phyloP scores from a whole-genome alignment of 2,329 filamentous ascomycete genomes.

The Amylocarpus encephaloides region DNA sequence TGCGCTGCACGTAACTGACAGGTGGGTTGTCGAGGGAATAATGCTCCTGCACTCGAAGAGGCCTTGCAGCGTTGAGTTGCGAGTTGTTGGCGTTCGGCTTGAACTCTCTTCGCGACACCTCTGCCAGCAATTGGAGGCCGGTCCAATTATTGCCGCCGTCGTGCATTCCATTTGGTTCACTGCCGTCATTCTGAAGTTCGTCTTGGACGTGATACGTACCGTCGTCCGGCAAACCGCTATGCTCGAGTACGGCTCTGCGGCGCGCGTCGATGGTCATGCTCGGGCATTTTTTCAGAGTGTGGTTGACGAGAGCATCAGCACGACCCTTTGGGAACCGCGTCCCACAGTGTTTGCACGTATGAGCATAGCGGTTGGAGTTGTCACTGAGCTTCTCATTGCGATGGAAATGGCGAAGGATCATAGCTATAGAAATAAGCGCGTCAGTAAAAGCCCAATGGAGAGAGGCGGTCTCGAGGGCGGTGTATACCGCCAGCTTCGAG shows the following conservation, averaged over 20 bases:
- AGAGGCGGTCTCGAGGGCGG: not conserved
- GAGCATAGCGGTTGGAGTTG: slow-evolving; percentile 84
- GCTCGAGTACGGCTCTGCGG: slow-evolving; percentile 65
- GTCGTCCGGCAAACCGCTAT: slow-evolving; percentile 59
- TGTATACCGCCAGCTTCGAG: not conserved
- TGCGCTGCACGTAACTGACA: slow-evolving; percentile 40
- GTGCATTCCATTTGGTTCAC: slow-evolving; percentile 18
- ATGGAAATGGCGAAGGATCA: slow-evolving; percentile 84
- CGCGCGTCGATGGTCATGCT: slow-evolving; percentile 69
- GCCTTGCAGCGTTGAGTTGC: slow-evolving; percentile 23
- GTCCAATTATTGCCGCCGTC: slow-evolving; percentile 50
- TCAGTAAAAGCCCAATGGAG: slow-evolving; percentile 6
- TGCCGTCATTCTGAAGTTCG: not conserved
- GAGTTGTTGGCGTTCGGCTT: slow-evolving; percentile 52
- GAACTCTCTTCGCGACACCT: slow-evolving; percentile 80
- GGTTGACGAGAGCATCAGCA: slow-evolving; percentile 72
- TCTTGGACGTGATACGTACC: slow-evolving; percentile 24
- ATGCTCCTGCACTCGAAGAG: slow-evolving; percentile 51
- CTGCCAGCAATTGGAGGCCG: slow-evolving; percentile 77
- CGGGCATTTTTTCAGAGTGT: slow-evolving; percentile 82
- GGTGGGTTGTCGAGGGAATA: slow-evolving; percentile 53
- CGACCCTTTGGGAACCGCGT: slow-evolving; percentile 87
- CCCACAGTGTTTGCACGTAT: slow-evolving; percentile 83
- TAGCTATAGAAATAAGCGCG: slow-evolving; percentile 25
- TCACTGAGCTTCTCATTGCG: slow-evolving; percentile 81